Evolutionary conservation across 345 rosid species (phyloP).

Genomic region (Draba incana): DNA sequence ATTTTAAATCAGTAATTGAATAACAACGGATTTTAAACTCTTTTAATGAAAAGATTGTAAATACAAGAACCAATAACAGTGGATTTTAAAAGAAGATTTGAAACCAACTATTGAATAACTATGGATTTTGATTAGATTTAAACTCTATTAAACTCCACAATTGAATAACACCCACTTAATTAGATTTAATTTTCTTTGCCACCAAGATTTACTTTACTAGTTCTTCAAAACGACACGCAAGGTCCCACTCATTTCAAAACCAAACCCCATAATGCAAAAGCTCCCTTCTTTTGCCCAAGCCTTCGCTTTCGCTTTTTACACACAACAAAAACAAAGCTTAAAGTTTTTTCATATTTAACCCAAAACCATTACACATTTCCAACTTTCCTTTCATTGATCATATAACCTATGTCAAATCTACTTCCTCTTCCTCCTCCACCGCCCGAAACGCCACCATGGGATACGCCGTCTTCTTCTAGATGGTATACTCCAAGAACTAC

Average conservation of each 20-base stretch:
- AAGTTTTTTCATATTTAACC: constrained; percentile 31
- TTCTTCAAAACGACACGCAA: constrained; percentile 48
- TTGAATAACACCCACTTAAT: no score
- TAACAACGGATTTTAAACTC: no score
- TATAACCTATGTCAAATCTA: constrained; percentile 45
- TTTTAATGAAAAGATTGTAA: no score
- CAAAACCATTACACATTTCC: constrained; percentile 37
- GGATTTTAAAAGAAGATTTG: no score
- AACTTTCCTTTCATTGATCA: constrained; percentile 42
- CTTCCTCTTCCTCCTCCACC: constrained; percentile 35
- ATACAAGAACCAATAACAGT: no score
- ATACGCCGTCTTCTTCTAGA: constrained; percentile 41
- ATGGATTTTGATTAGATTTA: no score
- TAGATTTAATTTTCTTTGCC: constrained; percentile 50
- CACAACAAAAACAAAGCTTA: constrained; percentile 27
- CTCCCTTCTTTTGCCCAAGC: constrained; percentile 36
- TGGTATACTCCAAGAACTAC: constrained; percentile 49
- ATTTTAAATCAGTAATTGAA: no score
- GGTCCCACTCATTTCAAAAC: constrained; percentile 59
- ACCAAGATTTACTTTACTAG: constrained; percentile 48
- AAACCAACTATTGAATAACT: no score
- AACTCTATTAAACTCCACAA: no score
- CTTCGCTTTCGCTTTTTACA: constrained; percentile 43
- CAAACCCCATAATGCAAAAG: constrained; percentile 42
- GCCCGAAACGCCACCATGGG: constrained; percentile 45